These are phyloP conservation scores for Circinella umbellata DNA, from an alignment of 371 early-diverging fungal genomes.

Conservation along the genomic window DNA sequence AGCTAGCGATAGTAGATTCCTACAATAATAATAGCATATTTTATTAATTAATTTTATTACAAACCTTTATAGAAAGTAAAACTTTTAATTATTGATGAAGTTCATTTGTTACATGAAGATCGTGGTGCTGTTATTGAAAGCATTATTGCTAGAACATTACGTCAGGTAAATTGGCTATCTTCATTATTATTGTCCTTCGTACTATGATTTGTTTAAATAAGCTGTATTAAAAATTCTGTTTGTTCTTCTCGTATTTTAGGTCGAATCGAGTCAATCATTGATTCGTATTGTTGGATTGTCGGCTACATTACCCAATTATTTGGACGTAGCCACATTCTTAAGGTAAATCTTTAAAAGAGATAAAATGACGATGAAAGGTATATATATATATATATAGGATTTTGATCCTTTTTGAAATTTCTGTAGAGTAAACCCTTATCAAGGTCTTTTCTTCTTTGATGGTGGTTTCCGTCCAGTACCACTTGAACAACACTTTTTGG, in stretches of 20 bases:
- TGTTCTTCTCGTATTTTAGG: slow-evolving; percentile 26
- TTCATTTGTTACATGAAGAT: slow-evolving; percentile 98
- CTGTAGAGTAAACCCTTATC: slow-evolving; percentile 83
- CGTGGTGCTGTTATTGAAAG: slow-evolving; percentile 99
- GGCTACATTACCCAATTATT: slow-evolving; percentile 99
- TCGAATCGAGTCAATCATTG: slow-evolving; percentile 90
- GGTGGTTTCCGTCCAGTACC: slow-evolving; percentile 95
- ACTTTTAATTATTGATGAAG: slow-evolving; percentile 99
- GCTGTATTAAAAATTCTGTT: neutral
- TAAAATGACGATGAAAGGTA: neutral
- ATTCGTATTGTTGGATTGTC: slow-evolving; percentile 99
- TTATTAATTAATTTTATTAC: neutral
- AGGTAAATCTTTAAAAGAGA: slow-evolving; percentile 33
- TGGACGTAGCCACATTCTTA: slow-evolving; percentile 96
- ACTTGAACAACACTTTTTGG: slow-evolving; percentile 93
- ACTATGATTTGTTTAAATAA: neutral
- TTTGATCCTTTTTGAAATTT: neutral
- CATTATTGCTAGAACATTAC: slow-evolving; percentile 94
- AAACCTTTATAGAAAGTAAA: slow-evolving; percentile 60
- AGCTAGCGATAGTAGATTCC: no score
- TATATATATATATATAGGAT: neutral
- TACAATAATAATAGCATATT: no score
- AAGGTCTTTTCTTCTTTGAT: slow-evolving; percentile 97
- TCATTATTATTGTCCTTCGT: neutral
- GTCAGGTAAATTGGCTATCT: slow-evolving; percentile 60